Base-by-base conservation (phyloP, 352 stramenopile genomes). In the Pilasporangium apinafurcum region DNA sequence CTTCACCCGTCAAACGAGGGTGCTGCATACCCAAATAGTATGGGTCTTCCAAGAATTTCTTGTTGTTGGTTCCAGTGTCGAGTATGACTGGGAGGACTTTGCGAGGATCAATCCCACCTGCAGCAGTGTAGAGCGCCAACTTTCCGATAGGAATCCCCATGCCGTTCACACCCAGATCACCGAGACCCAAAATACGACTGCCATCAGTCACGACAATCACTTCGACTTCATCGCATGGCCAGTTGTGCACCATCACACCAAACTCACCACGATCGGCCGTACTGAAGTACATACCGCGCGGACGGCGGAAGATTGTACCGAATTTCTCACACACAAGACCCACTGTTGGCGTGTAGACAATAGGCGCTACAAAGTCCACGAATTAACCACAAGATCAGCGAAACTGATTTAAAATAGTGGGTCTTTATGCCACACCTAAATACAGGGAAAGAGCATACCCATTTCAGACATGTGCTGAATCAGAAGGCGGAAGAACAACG, bases 141-240 rank as follows among this genome's bases (percentile, higher is more conserved):
- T 98, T 98, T 40, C 96, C 96, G 41, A 98, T 97, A 1, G 95
- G 95, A 51, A 99, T 99, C 29, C 92, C 95, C 95, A 98, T 98
- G 40, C 96, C 96, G 64, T 98, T 98, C 7, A 84, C 83, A 36
- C 96, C 96, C 13, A 99, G 68, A 63, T 99, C 96, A 33, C 96
- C 96, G 12, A 99, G 76, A 42, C 95, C 96, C 4, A 99, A 70
- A 51, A 99, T 99, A 47, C 95, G 77, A 47, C 75, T 94, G 30
- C 96, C 96, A 60, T 99, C 96, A 1, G 96, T 99, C 10, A 98
- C 91, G 29, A 98, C 95, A 56, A 98, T 98, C 32, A 98, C 90
- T 32, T 95, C 76, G n/a, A 98, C 92, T 67, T 98, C 92, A 37
- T 97, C 92, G 35, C 90, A 86, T 1, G 94, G 93, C 95, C 95